phyloP scores from a whole-genome alignment of 768 basidiomycete species.

The Tephrocybe sp. region DNA sequence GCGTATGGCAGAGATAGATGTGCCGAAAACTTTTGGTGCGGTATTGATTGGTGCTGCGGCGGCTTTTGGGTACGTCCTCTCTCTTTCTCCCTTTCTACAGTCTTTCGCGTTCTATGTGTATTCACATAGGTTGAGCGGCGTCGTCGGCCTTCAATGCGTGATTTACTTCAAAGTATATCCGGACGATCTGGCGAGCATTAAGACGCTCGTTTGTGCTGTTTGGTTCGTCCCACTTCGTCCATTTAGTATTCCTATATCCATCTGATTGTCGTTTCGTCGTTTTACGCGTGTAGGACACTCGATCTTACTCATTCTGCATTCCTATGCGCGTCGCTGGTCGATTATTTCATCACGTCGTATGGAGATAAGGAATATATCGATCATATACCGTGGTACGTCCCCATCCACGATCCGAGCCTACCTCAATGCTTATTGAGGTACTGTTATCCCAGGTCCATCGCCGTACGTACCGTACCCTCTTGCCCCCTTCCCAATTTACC shows the following conservation, averaged over 20 bases:
- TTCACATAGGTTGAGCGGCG: slow-evolving; percentile 24
- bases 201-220: slow-evolving; percentile 16
- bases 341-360: slow-evolving; percentile 22
- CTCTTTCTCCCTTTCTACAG: background rate
- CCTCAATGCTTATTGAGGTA: too few relatives aligned
- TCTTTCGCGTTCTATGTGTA: background rate
- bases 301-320: slow-evolving; percentile 21
- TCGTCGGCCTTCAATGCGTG: slow-evolving; percentile 23
- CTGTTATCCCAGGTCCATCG: slow-evolving; percentile 19
- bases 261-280: too few relatives aligned
- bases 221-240: too few relatives aligned
- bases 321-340: slow-evolving; percentile 17
- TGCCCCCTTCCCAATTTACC: too few relatives aligned
- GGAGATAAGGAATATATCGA: slow-evolving; percentile 7
- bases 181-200: slow-evolving; percentile 16
- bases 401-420: background rate
- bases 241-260: too few relatives aligned
- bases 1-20: slow-evolving; percentile 10
- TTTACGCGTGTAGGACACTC: slow-evolving; percentile 18
- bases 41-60: slow-evolving; percentile 21
- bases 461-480: too few relatives aligned
- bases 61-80: slow-evolving; percentile 20
- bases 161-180: slow-evolving; percentile 25
- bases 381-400: slow-evolving; percentile 22
- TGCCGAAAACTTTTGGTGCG: slow-evolving; percentile 16